phyloP scores from a whole-genome alignment of 495 filamentous ascomycete genomes.

The Xylaria acuta region DNA sequence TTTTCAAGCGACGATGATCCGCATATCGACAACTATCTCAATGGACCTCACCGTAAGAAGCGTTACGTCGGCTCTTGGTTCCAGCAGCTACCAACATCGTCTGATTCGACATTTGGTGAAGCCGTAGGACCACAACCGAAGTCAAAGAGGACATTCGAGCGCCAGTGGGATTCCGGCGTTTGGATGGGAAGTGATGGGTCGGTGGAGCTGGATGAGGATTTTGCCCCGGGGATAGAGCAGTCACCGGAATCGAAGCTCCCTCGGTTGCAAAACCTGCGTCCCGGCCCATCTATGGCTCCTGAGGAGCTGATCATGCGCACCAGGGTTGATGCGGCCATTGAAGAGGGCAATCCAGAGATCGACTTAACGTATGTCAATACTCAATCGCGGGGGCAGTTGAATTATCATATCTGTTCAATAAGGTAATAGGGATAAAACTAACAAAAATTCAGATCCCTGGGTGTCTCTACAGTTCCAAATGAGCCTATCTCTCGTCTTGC shows the following conservation, averaged over 20 bases:
- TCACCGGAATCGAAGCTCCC: constrained; percentile 33
- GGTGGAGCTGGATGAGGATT: constrained; percentile 49
- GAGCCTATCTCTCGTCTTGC: constrained; percentile 61
- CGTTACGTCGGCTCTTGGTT: constrained; percentile 77
- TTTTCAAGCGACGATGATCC: constrained; percentile 84
- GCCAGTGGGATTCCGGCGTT: constrained; percentile 81
- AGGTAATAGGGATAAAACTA: constrained; percentile 2
- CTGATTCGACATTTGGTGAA: constrained; percentile 50
- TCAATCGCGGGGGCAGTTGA: neutral
- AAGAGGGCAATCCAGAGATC: constrained; percentile 64
- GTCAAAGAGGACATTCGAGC: constrained; percentile 62
- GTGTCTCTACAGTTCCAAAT: constrained; percentile 50
- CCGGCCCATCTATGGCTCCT: constrained; percentile 28
- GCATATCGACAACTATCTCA: constrained; percentile 71
- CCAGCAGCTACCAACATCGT: constrained; percentile 58
- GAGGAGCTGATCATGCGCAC: constrained; percentile 42
- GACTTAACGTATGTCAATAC: constrained; percentile 53
- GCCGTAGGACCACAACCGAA: constrained; percentile 37
- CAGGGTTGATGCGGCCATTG: constrained; percentile 62
- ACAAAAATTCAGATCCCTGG: constrained; percentile 38
- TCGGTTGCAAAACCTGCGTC: constrained; percentile 30
- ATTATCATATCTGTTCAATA: neutral
- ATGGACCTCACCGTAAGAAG: constrained; percentile 62
- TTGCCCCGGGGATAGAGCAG: constrained; percentile 33
- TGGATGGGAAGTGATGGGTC: constrained; percentile 73